Base-by-base conservation (phyloP, 2,329 filamentous ascomycete species). In the Sporothrix euskadiensis region DNA sequence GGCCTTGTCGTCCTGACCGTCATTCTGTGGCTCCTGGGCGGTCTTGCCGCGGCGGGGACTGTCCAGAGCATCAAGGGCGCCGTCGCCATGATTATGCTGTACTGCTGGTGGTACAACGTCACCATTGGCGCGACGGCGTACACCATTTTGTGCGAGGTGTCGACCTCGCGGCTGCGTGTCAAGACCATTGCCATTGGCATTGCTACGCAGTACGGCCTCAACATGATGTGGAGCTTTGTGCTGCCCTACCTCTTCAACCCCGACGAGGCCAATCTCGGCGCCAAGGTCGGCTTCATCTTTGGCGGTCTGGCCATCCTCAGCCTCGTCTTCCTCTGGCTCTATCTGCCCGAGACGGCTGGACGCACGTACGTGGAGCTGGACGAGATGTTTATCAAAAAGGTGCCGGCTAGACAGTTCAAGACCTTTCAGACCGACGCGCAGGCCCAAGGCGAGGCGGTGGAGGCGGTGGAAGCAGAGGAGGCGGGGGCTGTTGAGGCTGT, bases 361-460 rank as follows among this genome's bases (percentile, higher is more conserved):
- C 82, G 83, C 61, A 84, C 83, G 8, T 81, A 86, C 71, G 84
- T 86, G 78, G 84, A 87, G 79, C 78, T 86, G 57, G 83, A 85
- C 57, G 81, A 81, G 47, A 84, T 87, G 75, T 83, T 83, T 75
- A 56, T 69, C 14, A 73, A 75, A n/a, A 44, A 57, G 1, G 73
- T 78, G 2, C 73, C 76, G 30, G 75, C 74, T 0, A 61, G 73
- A 10, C 72, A 76, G 72, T 78, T 78, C 69, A 74, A 73, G 72
- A 47, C 9, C 3, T 35, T 35, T 35, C 35, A 35, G 35, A 35
- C 35, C 1, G 35, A 35, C 8, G 35, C 35, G 35, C 35, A 35
- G 35, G 35, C 35, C 35, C 35, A 35, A 35, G 35, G 35, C 35
- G 35, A 35, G 35, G 35, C 35, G 35, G 35, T 35, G 35, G 35